Evolutionary conservation across 371 early-diverging fungal genomes (phyloP).

Genomic region (Saksenaea vasiformis): DNA sequence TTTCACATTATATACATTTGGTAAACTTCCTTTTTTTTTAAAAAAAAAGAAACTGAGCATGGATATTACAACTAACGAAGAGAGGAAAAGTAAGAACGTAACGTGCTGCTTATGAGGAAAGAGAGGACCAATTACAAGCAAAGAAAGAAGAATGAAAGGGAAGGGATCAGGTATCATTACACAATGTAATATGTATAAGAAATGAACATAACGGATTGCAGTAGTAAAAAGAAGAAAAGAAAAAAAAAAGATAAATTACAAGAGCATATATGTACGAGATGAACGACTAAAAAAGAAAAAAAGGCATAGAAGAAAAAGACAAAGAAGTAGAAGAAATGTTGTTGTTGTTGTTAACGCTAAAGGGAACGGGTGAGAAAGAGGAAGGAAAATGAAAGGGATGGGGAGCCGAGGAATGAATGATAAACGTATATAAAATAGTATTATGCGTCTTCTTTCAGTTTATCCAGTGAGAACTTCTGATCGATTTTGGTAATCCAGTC

Average conservation of each 20-base stretch:
- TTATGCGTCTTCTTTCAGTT: slow-evolving; percentile 17
- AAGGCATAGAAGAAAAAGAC: slow-evolving; percentile 8
- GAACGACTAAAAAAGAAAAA: background rate
- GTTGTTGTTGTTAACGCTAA: too few relatives aligned
- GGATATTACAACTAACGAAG: slow-evolving; percentile 1
- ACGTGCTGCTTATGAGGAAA: background rate
- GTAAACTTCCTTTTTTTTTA: background rate
- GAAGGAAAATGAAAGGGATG: slow-evolving; percentile 10
- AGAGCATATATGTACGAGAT: slow-evolving; percentile 1
- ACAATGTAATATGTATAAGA: background rate
- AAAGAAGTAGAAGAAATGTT: slow-evolving; percentile 3
- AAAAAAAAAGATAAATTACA: slow-evolving; percentile 1
- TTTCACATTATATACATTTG: background rate
- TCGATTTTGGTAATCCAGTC: slow-evolving; percentile 80
- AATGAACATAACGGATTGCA: background rate
- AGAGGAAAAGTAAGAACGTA: background rate
- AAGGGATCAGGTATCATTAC: slow-evolving; percentile 5
- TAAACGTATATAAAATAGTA: too few relatives aligned
- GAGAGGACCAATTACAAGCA: background rate
- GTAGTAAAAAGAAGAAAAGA: background rate
- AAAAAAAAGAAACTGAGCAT: too few relatives aligned
- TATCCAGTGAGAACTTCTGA: slow-evolving; percentile 54
- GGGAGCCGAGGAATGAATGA: background rate
- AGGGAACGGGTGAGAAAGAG: slow-evolving; percentile 10
- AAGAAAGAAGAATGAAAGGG: background rate